Percentiles rank a stretch among this genome's conserved stretches.
Evolutionary conservation across 345 rosid species (phyloP).

Genomic region (Citrus glauca): DNA sequence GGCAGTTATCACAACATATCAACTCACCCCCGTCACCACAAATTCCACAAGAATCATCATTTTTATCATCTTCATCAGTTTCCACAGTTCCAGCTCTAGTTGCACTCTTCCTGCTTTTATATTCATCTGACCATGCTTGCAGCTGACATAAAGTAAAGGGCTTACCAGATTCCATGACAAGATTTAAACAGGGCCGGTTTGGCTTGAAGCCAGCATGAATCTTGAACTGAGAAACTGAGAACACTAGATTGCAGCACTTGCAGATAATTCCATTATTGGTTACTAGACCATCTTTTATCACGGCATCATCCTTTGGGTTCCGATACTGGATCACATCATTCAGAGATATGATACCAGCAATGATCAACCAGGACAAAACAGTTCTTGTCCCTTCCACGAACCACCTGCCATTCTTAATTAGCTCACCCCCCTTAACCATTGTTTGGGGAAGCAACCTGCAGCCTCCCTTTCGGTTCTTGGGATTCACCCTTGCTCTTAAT

Average conservation of each 20-base stretch:
- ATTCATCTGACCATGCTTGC: conserved; percentile 91
- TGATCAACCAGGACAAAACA: conserved; percentile 75
- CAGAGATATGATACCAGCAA: conserved; percentile 47
- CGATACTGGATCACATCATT: conserved; percentile 79
- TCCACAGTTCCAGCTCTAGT: conserved; percentile 34
- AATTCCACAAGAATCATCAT: conserved; percentile 94
- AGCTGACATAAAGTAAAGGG: conserved; percentile 70
- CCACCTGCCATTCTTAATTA: conserved; percentile 38
- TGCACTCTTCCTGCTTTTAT: conserved; percentile 58
- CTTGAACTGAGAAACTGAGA: conserved; percentile 74
- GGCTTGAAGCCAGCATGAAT: conserved; percentile 72
- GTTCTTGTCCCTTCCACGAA: conserved; percentile 53
- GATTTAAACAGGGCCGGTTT: conserved; percentile 72
- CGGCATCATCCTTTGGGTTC: conserved; percentile 51
- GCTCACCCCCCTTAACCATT: conserved; percentile 43
- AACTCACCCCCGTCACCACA: conserved; percentile 93
- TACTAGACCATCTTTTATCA: conserved; percentile 71
- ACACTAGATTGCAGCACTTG: conserved; percentile 59
- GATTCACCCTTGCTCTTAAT: conserved; percentile 42
- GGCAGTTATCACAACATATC: conserved; percentile 95
- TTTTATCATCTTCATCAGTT: conserved; percentile 63
- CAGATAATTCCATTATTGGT: conserved; percentile 73
- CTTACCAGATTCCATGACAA: conserved; percentile 81
- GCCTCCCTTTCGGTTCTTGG: conserved; percentile 45
- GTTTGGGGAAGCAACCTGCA: conserved; percentile 69